Evolutionary conservation across 169 alveolate species (phyloP).

Genomic region (Toxoplasma gondii): DNA sequence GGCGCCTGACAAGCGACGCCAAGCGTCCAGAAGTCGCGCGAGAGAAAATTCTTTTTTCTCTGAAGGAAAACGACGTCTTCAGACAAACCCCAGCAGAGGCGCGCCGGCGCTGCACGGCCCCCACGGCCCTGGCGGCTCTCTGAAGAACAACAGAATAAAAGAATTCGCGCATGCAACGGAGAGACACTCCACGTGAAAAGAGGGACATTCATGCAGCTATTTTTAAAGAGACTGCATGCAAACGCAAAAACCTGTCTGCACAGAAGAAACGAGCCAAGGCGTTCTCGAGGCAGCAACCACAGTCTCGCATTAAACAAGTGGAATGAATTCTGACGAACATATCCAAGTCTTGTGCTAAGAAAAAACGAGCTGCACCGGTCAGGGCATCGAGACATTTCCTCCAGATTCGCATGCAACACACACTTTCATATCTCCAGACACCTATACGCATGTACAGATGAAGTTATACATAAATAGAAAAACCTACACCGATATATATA

Average conservation of each 20-base stretch:
- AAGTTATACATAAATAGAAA: not conserved
- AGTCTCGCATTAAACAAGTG: no score
- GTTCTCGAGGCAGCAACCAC: no score
- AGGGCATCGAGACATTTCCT: no score
- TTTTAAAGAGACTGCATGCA: not conserved
- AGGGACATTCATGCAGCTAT: not conserved
- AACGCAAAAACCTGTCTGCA: no score
- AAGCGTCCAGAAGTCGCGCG: no score
- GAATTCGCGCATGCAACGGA: not conserved
- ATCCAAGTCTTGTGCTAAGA: no score
- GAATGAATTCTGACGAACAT: no score
- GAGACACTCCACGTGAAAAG: not conserved
- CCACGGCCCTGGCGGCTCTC: not conserved
- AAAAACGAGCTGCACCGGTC: no score
- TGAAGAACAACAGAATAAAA: not conserved
- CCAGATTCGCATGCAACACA: no score
- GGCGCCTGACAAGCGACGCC: no score
- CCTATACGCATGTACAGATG: not conserved
- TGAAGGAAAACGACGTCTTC: not conserved
- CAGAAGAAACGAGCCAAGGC: no score
- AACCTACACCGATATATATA: not conserved
- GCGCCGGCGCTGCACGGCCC: slow-evolving; percentile 10
- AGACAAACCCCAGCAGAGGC: not conserved
- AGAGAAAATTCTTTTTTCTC: not conserved
- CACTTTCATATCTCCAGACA: no score